Base-by-base conservation (phyloP, 2,329 filamentous ascomycete genomes). In the Epichloe sibirici region DNA sequence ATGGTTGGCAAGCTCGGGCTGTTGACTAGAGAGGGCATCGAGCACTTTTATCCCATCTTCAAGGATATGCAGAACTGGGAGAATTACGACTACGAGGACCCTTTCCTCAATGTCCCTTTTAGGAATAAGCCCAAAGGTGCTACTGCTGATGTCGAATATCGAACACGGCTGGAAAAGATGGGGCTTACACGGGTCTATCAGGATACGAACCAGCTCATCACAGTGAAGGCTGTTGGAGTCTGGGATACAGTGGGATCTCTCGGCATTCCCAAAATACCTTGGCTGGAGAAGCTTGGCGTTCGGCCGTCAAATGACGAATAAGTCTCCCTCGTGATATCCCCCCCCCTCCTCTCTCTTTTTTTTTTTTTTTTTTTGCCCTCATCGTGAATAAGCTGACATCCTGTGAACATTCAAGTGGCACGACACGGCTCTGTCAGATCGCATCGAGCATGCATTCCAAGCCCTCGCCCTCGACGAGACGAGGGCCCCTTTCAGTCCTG, bases 391-490 rank as follows among this genome's bases (percentile, higher is more conserved):
- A 54, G 55, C 67, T 73, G 57, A 72, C 67, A 12, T 39, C 56
- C 50, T 46, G 34, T 54, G 56, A 56, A 74, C 72, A 54, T 77
- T 69, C 54, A 72, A 71, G 54, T 79, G 78, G 64, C 75, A 75
- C 59, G 75, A 80, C 57, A 79, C 76, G 3, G 71, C 66, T 40
- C 63, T 80, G 28, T 78, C 75, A 0, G 69, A 73, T 53, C 70
- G 70, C 12, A 73, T 82, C 37, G 72, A 79, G 58, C 71, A 81
- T 59, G 78, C 76, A 0, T 82, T 82, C 58, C 79, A 82, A 23
- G 78, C 78, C 0, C 68, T 82, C 9, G 78, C 78, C 1, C 63
- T 82, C 2, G 78, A 82, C 53, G 79, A 82, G 63, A 73, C 71
- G 21, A 72, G 78, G 8, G 63, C 71, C 0, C 72, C 77, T 0